A percentile compares a stretch with the other conserved stretches of the same genome.
Conservation (phyloP, 345 rosid genomes). For the Eucalyptus curtisii region DNA sequence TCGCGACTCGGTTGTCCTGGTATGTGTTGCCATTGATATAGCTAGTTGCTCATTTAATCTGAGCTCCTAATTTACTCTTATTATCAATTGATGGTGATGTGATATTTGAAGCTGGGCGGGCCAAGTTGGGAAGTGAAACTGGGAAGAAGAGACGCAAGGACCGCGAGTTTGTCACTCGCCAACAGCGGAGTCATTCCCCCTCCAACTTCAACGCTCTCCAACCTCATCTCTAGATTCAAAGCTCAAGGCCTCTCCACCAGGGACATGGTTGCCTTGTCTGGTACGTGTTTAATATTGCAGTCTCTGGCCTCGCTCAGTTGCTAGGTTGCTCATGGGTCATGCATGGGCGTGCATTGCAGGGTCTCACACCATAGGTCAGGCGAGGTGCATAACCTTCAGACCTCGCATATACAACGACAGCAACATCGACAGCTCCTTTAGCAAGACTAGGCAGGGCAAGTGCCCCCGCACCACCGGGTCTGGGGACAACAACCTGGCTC, state of each 20-base stretch:
- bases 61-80: neutral
- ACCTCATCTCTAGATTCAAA: constrained; percentile 43
- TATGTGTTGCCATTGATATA: neutral
- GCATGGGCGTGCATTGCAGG: neutral
- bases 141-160: constrained; percentile 81
- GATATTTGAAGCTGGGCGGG: constrained; percentile 54
- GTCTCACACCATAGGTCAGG: constrained; percentile 46
- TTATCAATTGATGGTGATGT: neutral
- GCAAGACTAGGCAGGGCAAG: constrained; percentile 13
- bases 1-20: constrained; percentile 29
- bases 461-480: constrained; percentile 11
- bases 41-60: neutral
- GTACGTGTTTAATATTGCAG: constrained; percentile 4
- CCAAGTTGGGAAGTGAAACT: constrained; percentile 72
- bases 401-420: constrained; percentile 28
- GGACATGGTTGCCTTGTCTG: constrained; percentile 82
- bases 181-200: constrained; percentile 56
- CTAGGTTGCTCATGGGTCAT: neutral
- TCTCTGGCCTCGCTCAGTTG: neutral
- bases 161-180: constrained; percentile 67
- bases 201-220: constrained; percentile 47
- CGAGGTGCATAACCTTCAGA: constrained; percentile 25
- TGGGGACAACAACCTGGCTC: constrained; percentile 17
- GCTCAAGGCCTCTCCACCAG: constrained; percentile 57
- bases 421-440: constrained; percentile 30